A percentile compares a stretch with the other conserved stretches of the same genome.
These are phyloP conservation scores for Cunninghamia lanceolata DNA, from an alignment of 75 land plant species.

Conservation along the genomic window DNA sequence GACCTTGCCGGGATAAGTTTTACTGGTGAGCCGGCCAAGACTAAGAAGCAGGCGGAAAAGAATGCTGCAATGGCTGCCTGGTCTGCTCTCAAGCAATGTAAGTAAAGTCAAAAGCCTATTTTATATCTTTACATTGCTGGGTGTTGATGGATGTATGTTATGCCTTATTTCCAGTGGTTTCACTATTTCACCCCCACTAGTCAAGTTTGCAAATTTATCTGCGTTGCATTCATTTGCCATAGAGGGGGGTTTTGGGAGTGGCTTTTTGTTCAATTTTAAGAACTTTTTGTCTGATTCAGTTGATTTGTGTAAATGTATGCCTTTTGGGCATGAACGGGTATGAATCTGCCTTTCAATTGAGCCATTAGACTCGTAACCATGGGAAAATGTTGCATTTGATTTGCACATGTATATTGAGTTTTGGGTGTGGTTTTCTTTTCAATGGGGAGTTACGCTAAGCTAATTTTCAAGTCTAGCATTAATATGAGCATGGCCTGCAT, in stretches of 20 bases:
- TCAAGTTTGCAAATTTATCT: not conserved
- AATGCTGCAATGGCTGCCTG: constrained; percentile 57
- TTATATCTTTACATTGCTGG: not conserved
- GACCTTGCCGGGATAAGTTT: constrained; percentile 48
- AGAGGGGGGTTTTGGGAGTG: not conserved
- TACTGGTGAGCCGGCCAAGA: constrained; percentile 37
- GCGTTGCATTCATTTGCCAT: not conserved
- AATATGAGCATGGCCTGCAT: not conserved
- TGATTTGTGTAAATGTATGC: no score
- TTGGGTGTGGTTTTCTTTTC: not conserved
- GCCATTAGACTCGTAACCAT: not conserved
- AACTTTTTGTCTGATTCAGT: no score
- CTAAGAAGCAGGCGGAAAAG: constrained; percentile 51
- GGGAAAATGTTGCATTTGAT: not conserved
- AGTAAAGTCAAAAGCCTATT: constrained; percentile 2
- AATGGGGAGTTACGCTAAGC: not conserved
- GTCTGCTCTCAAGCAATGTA: constrained; percentile 34
- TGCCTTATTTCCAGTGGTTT: not conserved
- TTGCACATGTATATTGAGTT: not conserved
- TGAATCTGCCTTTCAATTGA: not conserved
- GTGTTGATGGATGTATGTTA: not conserved
- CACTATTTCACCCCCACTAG: not conserved
- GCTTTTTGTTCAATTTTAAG: not conserved
- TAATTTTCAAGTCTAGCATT: not conserved
- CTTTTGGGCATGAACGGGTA: not conserved